Evolutionary conservation across 495 filamentous ascomycete species (phyloP).

Genomic region (Melanomma pulvis-pyrius): DNA sequence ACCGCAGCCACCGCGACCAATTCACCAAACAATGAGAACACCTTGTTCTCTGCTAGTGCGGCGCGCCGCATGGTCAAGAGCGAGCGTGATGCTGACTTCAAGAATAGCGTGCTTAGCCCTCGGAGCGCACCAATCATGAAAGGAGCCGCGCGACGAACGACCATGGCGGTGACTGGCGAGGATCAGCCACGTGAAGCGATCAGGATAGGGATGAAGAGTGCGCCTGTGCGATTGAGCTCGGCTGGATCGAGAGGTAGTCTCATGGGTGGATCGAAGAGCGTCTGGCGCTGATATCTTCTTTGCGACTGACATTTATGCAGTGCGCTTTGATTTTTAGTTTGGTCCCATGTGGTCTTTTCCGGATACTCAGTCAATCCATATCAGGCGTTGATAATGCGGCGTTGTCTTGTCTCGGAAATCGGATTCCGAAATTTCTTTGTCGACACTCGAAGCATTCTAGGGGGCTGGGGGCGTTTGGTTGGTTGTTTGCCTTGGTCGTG

Average conservation of each 20-base stretch:
- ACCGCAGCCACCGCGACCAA: slow-evolving; percentile 53
- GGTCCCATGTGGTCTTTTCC: neutral
- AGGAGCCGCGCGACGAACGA: slow-evolving; percentile 41
- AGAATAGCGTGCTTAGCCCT: slow-evolving; percentile 65
- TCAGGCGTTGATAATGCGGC: neutral
- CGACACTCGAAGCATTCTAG: neutral
- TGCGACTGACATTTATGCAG: neutral
- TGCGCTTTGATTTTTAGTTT: neutral
- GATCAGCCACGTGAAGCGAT: slow-evolving; percentile 19
- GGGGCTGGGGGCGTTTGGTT: neutral
- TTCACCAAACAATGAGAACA: slow-evolving; percentile 60
- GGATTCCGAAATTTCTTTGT: neutral
- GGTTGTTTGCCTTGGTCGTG: neutral
- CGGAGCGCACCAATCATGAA: slow-evolving; percentile 69
- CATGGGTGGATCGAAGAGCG: slow-evolving; percentile 15
- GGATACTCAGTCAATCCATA: neutral
- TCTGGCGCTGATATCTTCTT: slow-evolving; percentile 21
- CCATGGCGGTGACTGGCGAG: slow-evolving; percentile 24
- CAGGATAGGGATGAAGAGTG: slow-evolving; percentile 19
- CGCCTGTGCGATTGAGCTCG: slow-evolving; percentile 29
- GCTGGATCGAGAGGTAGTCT: slow-evolving; percentile 28
- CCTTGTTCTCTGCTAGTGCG: slow-evolving; percentile 69
- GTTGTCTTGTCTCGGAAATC: neutral
- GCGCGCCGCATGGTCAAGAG: slow-evolving; percentile 71
- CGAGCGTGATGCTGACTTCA: slow-evolving; percentile 59